Evolutionary conservation across 1,139 yeast species (phyloP).

Genomic region (Hyphopichia buzzinii): DNA sequence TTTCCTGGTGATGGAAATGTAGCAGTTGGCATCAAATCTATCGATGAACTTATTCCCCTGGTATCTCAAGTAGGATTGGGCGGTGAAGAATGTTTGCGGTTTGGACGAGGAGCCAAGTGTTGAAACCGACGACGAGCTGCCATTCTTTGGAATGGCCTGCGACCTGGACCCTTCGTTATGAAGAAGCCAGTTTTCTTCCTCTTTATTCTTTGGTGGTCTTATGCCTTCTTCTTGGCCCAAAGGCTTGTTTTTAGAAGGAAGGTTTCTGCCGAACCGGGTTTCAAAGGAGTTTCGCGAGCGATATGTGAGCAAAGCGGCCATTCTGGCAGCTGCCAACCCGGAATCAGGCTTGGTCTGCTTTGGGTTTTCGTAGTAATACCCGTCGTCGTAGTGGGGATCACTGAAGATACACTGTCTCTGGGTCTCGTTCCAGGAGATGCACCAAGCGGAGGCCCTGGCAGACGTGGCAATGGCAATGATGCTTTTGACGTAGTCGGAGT

Average conservation of each 20-base stretch:
- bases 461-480: conserved; percentile 89
- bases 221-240: conserved; percentile 25
- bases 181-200: conserved; percentile 46
- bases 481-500: conserved; percentile 65
- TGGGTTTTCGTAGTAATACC: conserved; percentile 68
- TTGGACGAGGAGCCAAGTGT: conserved; percentile 19
- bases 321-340: conserved; percentile 94
- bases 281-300: conserved; percentile 92
- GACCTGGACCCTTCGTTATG: conserved; percentile 43
- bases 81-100: conserved; percentile 89
- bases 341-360: conserved; percentile 66
- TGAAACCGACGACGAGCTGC: conserved; percentile 6
- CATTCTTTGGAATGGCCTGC: conserved; percentile 9
- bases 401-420: conserved; percentile 94
- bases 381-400: conserved; percentile 90
- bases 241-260: conserved; percentile 38
- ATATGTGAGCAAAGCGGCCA: conserved; percentile 92
- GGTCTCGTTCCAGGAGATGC: conserved; percentile 98
- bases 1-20: conserved; percentile 88
- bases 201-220: conserved; percentile 38
- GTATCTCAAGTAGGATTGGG: conserved; percentile 89
- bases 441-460: conserved; percentile 97
- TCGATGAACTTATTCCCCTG: conserved; percentile 88
- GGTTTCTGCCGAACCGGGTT: conserved; percentile 78
- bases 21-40: conserved; percentile 95